Evolutionary conservation across 371 early-diverging fungal genomes (phyloP), one percentile per base, ranked within the genome.

Genomic region (Funneliformis caledonium): DNA sequence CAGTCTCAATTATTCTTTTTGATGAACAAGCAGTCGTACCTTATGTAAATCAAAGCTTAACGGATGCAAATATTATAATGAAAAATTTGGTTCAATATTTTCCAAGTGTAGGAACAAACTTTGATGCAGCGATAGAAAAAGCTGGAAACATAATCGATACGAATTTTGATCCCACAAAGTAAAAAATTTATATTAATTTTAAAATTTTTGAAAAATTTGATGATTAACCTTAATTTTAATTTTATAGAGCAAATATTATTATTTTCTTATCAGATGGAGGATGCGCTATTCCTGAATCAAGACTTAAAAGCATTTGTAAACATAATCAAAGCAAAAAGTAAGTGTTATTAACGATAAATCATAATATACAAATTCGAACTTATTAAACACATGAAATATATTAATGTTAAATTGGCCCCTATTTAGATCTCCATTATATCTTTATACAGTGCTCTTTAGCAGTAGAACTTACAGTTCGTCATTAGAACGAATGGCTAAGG

Each of bases 241-340:
- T 69, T 31, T 70, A 1, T 26, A 79, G 79, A 59, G 43, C 61
- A 42, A 79, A 79, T 56, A 14, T 79, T 22, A 79, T 79, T 60
- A 56, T 79, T 59, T 79, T 79, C 14, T 37, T 68, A 11, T 79
- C 79, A n/a, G 79, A 79, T 22, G 79, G 79, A n/a, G 59, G 12
- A 59, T 76, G 76, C 43, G 47, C 61, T 19, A 16, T 42, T 12
- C 76, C 76, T 1, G 26, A 47, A 42, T 12, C 2, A 4, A 42
- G 43, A 43, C 43, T 76, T 22, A 42, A 61, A 14, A 11, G 61
- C n/a, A 76, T 76, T 76, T 76, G 76, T 47, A 61, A 16, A 31
- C 16, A 26, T 5, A 62, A 62, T 62, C 19, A 45, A 19, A 19
- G 33, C 10, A 62, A 45, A 76, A 43, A 47, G 76, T 76, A 61